A percentile compares a stretch with the other conserved stretches of the same genome.
Evolutionary conservation across 257 asterid genomes (phyloP).

Genomic region (Rauvolfia tetraphylla): DNA sequence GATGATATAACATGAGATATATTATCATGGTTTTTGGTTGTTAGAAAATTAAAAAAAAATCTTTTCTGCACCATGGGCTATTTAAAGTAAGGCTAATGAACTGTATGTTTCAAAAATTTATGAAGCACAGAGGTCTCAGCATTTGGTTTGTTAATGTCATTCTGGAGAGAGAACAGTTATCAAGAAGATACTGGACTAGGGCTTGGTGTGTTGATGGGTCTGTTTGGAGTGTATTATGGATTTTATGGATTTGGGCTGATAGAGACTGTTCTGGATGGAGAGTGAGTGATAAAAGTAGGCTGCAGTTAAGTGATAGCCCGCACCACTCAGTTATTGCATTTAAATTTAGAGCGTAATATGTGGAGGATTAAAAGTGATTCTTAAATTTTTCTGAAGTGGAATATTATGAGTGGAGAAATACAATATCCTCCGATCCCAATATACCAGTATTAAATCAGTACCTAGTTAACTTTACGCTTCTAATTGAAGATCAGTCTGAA

Average conservation of each 20-base stretch:
- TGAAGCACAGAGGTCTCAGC: neutral
- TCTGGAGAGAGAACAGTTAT: neutral
- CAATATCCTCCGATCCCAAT: neutral
- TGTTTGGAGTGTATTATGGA: neutral
- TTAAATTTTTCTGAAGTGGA: neutral
- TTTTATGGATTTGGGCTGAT: neutral
- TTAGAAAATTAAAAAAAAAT: neutral
- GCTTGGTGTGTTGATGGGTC: neutral
- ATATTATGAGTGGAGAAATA: neutral
- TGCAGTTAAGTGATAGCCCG: neutral
- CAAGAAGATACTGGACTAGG: neutral
- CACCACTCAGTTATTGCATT: neutral
- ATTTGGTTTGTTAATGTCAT: neutral
- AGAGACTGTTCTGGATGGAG: neutral
- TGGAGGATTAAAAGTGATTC: neutral
- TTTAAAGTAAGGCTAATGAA: neutral
- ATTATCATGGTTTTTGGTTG: neutral
- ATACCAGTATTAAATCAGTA: neutral
- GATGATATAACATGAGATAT: neutral
- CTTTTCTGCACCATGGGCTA: no score
- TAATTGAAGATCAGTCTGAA: neutral
- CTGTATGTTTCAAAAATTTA: neutral
- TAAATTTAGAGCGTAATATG: neutral
- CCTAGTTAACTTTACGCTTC: neutral
- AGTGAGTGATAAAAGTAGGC: neutral